Conservation (phyloP, 345 rosid species). For the Sonneratia alba region DNA sequence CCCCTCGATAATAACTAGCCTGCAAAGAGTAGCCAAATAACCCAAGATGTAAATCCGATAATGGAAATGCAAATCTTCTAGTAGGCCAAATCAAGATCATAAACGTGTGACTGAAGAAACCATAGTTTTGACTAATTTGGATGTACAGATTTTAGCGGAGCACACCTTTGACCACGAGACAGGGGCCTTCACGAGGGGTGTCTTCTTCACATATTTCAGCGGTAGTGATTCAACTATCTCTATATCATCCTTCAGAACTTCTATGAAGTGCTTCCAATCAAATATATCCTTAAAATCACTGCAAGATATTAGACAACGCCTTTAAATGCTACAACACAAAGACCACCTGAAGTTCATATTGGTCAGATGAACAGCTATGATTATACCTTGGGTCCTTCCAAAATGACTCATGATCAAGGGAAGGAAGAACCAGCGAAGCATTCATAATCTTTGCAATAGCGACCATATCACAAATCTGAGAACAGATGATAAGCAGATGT, state of each 20-base stretch:
- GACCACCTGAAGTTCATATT: neutral
- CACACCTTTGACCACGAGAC: slow-evolving; percentile 98
- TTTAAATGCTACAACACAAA: neutral
- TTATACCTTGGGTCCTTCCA: slow-evolving; percentile 98
- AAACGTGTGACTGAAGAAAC: too few species aligned
- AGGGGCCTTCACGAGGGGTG: slow-evolving; percentile 77
- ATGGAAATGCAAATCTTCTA: slow-evolving; percentile 2
- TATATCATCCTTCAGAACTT: slow-evolving; percentile 58
- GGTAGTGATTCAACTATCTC: slow-evolving; percentile 83
- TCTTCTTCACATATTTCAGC: slow-evolving; percentile 28
- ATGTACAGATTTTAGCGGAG: neutral
- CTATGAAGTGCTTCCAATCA: slow-evolving; percentile 88
- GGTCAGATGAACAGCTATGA: neutral
- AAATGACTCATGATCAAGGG: slow-evolving; percentile 88
- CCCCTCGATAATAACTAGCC: slow-evolving; percentile 89
- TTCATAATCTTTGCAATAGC: slow-evolving; percentile 93
- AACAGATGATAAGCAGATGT: slow-evolving; percentile 3
- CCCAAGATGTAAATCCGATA: too few species aligned
- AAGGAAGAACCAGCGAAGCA: slow-evolving; percentile 94
- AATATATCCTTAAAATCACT: slow-evolving; percentile 92
- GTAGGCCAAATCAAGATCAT: too few species aligned
- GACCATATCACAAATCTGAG: slow-evolving; percentile 98
- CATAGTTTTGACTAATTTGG: neutral
- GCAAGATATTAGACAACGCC: slow-evolving; percentile 15
- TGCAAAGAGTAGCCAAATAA: slow-evolving; percentile 22